These are phyloP conservation scores for Porphyrellus cyaneotinctus DNA, from an alignment of 768 basidiomycete species.

Conservation along the genomic window DNA sequence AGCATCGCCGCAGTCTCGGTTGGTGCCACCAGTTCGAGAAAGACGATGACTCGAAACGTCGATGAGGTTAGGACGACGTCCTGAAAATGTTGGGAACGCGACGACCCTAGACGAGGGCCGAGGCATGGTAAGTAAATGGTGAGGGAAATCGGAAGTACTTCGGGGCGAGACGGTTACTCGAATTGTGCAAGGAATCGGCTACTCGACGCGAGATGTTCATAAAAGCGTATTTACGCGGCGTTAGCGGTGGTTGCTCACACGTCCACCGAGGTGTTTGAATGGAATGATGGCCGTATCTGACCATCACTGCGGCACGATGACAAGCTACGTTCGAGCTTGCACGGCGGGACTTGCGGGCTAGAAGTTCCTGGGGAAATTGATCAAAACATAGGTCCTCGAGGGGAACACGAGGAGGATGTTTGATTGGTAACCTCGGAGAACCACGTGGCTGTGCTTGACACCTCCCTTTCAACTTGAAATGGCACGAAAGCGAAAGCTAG, in stretches of 20 bases:
- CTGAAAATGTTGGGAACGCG: background rate
- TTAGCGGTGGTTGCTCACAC: conserved; percentile 3
- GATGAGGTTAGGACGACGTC: background rate
- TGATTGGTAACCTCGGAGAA: no score
- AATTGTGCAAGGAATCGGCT: conserved; percentile 8
- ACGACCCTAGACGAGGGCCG: conserved; percentile 1
- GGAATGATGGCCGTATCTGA: no score
- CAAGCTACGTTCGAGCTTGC: background rate
- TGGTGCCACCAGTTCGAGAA: conserved; percentile 15
- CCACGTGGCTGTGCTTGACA: conserved; percentile 26
- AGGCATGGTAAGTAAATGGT: background rate
- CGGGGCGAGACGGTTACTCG: conserved; percentile 1
- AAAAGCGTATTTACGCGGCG: background rate
- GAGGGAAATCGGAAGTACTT: conserved; percentile 2
- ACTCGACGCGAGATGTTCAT: background rate
- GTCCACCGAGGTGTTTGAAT: background rate
- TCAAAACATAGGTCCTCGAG: conserved; percentile 19
- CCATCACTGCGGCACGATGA: no score
- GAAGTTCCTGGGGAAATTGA: conserved; percentile 1
- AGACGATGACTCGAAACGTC: conserved; percentile 1
- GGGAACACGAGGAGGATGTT: conserved; percentile 25
- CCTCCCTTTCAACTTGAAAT: no score
- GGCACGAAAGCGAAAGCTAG: conserved; percentile 28
- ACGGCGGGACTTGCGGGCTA: background rate
- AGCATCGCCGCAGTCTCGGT: conserved; percentile 20